A percentile compares a stretch with the other conserved stretches of the same genome.
phyloP scores from a whole-genome alignment of 306 rosid genomes.

The Acmispon strigosus region DNA sequence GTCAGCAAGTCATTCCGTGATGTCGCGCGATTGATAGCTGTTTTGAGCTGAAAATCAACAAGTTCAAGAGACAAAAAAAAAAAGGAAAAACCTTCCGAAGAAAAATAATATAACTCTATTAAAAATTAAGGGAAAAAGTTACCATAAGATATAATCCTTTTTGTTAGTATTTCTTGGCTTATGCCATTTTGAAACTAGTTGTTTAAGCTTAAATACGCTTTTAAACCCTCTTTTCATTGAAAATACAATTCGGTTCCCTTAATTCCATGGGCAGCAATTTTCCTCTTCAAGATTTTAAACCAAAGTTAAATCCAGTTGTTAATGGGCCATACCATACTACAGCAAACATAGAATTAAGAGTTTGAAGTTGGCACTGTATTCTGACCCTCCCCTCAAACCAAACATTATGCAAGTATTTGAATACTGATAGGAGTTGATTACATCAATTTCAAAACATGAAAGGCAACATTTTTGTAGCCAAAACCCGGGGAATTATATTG shows the following conservation, averaged over 20 bases:
- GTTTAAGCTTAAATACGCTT: not conserved
- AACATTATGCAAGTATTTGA: no score
- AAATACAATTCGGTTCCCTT: constrained; percentile 4
- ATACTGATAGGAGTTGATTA: not conserved
- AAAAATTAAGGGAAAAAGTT: not conserved
- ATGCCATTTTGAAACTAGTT: not conserved
- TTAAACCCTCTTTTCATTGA: not conserved
- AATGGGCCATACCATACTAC: not conserved
- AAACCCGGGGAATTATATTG: not conserved
- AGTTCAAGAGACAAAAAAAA: not conserved
- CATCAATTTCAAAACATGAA: constrained; percentile 2
- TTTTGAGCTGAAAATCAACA: constrained; percentile 70
- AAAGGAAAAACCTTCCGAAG: not conserved
- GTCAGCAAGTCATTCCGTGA: constrained; percentile 76
- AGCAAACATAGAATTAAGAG: constrained; percentile 1
- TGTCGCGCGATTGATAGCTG: constrained; percentile 89
- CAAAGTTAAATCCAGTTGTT: not conserved
- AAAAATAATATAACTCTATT: not conserved
- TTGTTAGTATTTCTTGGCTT: not conserved
- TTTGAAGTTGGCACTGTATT: not conserved
- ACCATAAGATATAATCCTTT: not conserved
- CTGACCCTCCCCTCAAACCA: not conserved
- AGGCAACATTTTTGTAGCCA: not conserved
- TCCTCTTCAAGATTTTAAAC: not conserved
- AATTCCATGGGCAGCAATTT: constrained; percentile 1